Evolutionary conservation across 352 stramenopile genomes (phyloP), one percentile per base, ranked within the genome.

Genomic region (Globisporangium megalacanthum): DNA sequence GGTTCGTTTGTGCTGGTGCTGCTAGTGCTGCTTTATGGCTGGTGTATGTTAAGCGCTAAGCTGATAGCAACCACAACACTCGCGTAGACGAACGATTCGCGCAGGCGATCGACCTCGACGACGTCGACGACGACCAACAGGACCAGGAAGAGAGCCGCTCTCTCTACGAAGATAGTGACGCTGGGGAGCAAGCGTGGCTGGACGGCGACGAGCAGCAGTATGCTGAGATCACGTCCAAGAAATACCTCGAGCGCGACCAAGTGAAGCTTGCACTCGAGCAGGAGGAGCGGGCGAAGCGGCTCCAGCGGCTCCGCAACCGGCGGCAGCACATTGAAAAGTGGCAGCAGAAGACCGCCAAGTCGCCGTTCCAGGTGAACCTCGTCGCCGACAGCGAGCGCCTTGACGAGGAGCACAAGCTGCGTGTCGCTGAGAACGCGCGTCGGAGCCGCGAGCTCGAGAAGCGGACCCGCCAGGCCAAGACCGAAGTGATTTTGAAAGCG

Each of bases 351-450:
- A 95, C 87, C 0, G 61, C 87, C n/a, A 79, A 86, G 37, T 96
- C 82, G 17, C 92, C 93, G 3, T 98, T 98, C 54, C 78, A 94
- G 17, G 89, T 98, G 9, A 94, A 98, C 60, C 69, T 97, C 31
- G 82, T 98, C 10, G 93, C 93, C n/a, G 92, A 98, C 61, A 96
- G 95, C 63, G 92, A 98, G 60, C 82, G 91, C 3, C 73, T 98
- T 39, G 89, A 97, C 41, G 92, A 98, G 68, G 92, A 91, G 37
- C 70, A 97, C 54, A 79, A 79, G 6, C 70, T 97, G 29, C 76
- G 88, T 3, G 61, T 92, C 36, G 73, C 73, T 57, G 89, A 97
- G 62, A 83, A 95, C 49, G 49, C 75, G 10, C 74, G 73, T 10
- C 78, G 86, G 7, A 52, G 73, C 4, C 68, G 73, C 33, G 69